Conservation (phyloP, 2,329 filamentous ascomycete genomes). For the Colletotrichum siamense region DNA sequence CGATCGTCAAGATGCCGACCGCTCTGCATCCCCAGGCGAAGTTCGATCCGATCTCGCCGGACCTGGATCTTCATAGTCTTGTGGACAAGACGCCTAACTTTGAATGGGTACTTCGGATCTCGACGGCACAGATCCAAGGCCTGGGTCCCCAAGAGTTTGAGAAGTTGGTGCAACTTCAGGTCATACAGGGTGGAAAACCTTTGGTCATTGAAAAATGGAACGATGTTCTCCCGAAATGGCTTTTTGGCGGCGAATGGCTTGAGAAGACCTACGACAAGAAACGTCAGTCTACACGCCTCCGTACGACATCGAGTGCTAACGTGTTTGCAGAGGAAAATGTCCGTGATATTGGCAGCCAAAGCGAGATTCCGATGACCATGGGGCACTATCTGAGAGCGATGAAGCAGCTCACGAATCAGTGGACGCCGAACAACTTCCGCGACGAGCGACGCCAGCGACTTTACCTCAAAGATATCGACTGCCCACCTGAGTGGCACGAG, state of each 20-base stretch:
- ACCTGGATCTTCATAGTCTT: constrained; percentile 77
- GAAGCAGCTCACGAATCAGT: constrained; percentile 83
- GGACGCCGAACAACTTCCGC: constrained; percentile 75
- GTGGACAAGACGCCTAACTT: constrained; percentile 86
- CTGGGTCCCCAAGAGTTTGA: constrained; percentile 84
- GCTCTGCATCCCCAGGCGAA: constrained; percentile 81
- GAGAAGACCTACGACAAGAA: constrained; percentile 80
- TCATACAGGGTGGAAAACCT: constrained; percentile 84
- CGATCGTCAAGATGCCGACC: constrained; percentile 68
- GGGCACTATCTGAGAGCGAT: constrained; percentile 91
- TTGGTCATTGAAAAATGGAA: constrained; percentile 92
- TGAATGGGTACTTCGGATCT: constrained; percentile 83
- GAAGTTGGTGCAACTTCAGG: constrained; percentile 81
- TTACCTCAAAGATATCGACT: constrained; percentile 97
- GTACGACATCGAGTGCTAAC: constrained; percentile 24
- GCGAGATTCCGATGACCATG: constrained; percentile 82
- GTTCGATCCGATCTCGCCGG: constrained; percentile 89
- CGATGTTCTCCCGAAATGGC: constrained; percentile 71
- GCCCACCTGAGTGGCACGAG: constrained; percentile 84
- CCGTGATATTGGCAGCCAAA: constrained; percentile 76
- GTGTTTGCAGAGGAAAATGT: constrained; percentile 74
- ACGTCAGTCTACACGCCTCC: constrained; percentile 52
- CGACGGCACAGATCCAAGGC: constrained; percentile 76
- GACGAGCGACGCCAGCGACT: constrained; percentile 83
- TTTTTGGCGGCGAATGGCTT: constrained; percentile 85